Base-by-base conservation (phyloP, 495 filamentous ascomycete genomes). In the Hapsidospora chrysogenum region DNA sequence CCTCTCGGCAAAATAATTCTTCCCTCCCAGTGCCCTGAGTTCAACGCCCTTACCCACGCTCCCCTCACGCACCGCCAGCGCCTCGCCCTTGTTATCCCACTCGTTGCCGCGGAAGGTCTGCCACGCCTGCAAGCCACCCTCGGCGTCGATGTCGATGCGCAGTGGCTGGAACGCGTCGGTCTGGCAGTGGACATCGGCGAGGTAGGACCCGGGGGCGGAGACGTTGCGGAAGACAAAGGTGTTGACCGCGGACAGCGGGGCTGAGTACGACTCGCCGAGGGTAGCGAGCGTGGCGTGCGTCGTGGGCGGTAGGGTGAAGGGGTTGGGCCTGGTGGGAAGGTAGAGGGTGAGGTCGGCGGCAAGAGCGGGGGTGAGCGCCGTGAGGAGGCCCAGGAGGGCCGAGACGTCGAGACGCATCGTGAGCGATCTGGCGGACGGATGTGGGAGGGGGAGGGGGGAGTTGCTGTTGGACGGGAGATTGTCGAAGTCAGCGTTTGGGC, bases 31-130 rank as follows among this genome's bases (percentile, higher is more conserved):
- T 14, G 70, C 64, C 53, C 63, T 68, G 9, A 75, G 68, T 33
- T 82, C 74, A 26, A 87, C 33, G 0, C 39, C 42, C 16, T 41
- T 48, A 9, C 38, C 33, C 0, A 33, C 45, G 15, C 47, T 50
- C 9, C 29, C 41, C 13, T 42, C 36, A 38, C 44, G 27, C 31
- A 59, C 56, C 43, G 46, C 58, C 42, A 72, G 66, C 45, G 60
- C 62, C 44, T 72, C 68, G 10, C 87, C 81, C 39, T 76, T 79
- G 52, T 92, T 87, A 18, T 66, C 72, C 82, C 84, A 85, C 40
- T 85, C 72, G 47, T 89, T 86, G 6, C 85, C 80, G n/a, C 81
- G 58, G 51, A 78, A 92, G 17, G 84, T 92, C 58, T 84, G 77
- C 78, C 80, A 85, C 20, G 75, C 71, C n/a, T 69, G 43, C 3